These are phyloP conservation scores for Solanum medicagineum DNA, from an alignment of 257 asterid genomes.

Conservation along the genomic window DNA sequence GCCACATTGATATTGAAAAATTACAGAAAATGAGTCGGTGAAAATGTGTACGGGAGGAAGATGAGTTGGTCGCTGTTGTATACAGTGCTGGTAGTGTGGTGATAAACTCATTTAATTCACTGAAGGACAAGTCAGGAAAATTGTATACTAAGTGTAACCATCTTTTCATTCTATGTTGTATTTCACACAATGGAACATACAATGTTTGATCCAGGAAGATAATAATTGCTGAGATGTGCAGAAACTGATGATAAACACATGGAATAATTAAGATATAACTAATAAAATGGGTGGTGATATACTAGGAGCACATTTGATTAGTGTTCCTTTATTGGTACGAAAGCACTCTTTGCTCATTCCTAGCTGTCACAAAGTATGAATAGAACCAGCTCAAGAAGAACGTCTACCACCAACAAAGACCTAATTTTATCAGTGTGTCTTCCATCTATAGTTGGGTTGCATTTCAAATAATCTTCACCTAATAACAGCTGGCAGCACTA, in stretches of 20 bases:
- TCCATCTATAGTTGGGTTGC: background rate
- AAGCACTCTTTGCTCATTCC: background rate
- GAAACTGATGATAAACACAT: background rate
- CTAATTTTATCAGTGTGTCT: background rate
- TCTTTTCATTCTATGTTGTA: background rate
- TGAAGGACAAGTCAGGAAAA: background rate
- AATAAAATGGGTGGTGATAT: background rate
- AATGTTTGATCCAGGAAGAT: background rate
- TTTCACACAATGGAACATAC: background rate
- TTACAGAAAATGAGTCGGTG: background rate
- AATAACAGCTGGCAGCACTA: background rate
- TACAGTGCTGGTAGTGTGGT: no score
- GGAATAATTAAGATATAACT: background rate
- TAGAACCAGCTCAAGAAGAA: background rate
- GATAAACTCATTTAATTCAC: no score
- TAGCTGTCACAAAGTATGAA: background rate
- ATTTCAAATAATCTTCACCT: background rate
- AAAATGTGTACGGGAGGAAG: background rate
- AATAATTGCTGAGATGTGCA: background rate
- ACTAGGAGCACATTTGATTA: background rate
- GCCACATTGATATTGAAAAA: background rate
- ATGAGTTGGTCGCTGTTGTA: background rate
- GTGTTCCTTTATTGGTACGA: background rate
- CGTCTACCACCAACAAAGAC: background rate
- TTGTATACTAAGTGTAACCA: background rate